Conservation (phyloP, 805 yeast species). For the Komagataella pastoris region DNA sequence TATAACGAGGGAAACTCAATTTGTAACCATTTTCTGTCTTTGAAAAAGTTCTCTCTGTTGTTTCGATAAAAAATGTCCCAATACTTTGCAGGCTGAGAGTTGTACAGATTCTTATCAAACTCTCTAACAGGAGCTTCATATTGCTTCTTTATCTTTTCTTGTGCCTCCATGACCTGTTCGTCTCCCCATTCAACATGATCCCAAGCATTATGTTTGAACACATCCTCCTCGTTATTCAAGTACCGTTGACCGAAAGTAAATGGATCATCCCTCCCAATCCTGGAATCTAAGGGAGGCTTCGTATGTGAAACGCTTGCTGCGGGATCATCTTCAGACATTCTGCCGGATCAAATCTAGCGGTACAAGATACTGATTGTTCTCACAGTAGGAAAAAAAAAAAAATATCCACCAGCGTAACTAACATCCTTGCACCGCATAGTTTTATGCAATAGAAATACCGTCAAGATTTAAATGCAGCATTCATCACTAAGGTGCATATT, state of each 20-base stretch:
- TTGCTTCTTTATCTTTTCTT: constrained; percentile 62
- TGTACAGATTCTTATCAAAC: constrained; percentile 67
- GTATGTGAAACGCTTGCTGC: constrained; percentile 2
- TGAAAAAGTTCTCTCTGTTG: constrained; percentile 87
- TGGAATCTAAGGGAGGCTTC: constrained; percentile 36
- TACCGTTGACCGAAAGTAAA: constrained; percentile 85
- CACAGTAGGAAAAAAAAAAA: too few species aligned
- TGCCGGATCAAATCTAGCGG: neutral
- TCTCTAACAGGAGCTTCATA: constrained; percentile 76
- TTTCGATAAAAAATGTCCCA: constrained; percentile 93
- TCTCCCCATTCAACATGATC: constrained; percentile 98
- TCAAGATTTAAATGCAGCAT: neutral
- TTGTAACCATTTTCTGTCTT: constrained; percentile 92
- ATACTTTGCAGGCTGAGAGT: constrained; percentile 78
- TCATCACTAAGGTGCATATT: neutral
- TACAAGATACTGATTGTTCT: too few species aligned
- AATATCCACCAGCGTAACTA: too few species aligned
- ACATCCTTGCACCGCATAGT: neutral
- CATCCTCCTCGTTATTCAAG: constrained; percentile 60
- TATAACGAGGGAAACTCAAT: constrained; percentile 85
- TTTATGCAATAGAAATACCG: neutral
- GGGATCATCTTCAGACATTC: neutral
- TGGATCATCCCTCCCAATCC: constrained; percentile 79
- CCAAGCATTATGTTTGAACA: constrained; percentile 91
- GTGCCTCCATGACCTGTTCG: constrained; percentile 68